Base-by-base conservation (phyloP, 2,329 filamentous ascomycete genomes). In the Xylaria sp. region DNA sequence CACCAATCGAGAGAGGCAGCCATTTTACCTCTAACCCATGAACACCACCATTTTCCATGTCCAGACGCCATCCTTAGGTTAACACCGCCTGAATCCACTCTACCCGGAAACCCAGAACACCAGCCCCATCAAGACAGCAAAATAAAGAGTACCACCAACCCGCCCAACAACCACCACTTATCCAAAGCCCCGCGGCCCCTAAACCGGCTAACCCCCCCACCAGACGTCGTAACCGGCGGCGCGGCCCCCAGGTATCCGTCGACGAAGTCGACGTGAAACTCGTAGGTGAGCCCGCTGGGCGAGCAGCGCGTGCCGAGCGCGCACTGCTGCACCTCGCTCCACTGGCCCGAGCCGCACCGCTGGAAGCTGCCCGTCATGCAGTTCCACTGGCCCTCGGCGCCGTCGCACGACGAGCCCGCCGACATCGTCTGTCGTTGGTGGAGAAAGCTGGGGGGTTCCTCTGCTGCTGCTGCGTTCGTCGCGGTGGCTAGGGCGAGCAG, bases 351-450 rank as follows among this genome's bases (percentile, higher is more conserved):
- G 2, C 81, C 83, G 71, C 85, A 87, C 31, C 84, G 80, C 75
- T 87, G 85, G 77, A 82, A 87, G 38, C 77, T 79, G 22, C 70
- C 76, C 0, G 77, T 79, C 77, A 86, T 82, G 77, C 85, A 87
- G 75, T 86, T 85, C 85, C 85, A 87, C 67, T 82, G 80, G n/a
- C 85, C 84, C 65, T 87, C 84, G 13, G 77, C 72, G 10, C 72
- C 75, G 11, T 76, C 74, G 74, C 84, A 86, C 4, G 74, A 69
- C 1, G 80, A 75, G 22, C 82, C 82, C 3, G 72, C 74, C 13
- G 75, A 66, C 66, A 71, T 71, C 25, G 69, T 60, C 10, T 65
- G 55, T 3, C 55, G 33, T 6, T 44, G 45, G 6, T 45, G 27
- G 3, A 49, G n/a, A n/a, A n/a, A 9, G 25, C 3, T 15, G 20